Base-by-base conservation (phyloP, 345 rosid genomes). In the Eucalyptus cloeziana region DNA sequence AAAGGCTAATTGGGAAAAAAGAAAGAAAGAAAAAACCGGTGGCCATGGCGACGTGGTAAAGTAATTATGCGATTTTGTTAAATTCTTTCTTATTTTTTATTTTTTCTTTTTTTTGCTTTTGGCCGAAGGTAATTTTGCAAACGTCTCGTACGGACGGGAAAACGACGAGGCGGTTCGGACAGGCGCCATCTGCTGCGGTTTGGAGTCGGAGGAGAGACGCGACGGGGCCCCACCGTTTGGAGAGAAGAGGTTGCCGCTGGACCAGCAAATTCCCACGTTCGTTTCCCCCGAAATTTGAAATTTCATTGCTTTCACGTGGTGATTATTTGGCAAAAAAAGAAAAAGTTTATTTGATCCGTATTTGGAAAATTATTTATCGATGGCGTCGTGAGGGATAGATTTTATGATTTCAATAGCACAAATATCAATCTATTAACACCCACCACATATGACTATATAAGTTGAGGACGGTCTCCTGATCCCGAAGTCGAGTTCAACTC, bases 331-430 rank as follows among this genome's bases (percentile, higher is more conserved):
- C 44, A 21, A 8, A 31, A 1, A 4, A 4, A 15, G 4, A 10
- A 52, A 19, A 21, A 52, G 58, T n/a, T 67, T 2, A 67, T 67
- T n/a, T 31, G 37, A 67, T 67, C 40, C 40, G 21, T 67, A 16
- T 31, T 67, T 31, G 2, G 22, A 16, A 16, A 8, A 69, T 8
- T 69, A 64, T 69, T 4, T 31, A 31, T 7, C 21, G 1, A 31
- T 8, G 80, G 21, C 17, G 7, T 0, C 31, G 1, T 6, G 0
- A 62, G 4, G 69, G 7, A 60, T 1, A 12, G 31, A 12, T 27
- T 60, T 60, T 60, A 25, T 4, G 31, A 60, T 60, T 60, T 6
- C 7, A 0, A 27, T 25, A 11, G 1, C 31, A 25, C 30, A 60
- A 10, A 25, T 1, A 11, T 0, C n/a, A n/a, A n/a, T n/a, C n/a